Evolutionary conservation across 2,329 filamentous ascomycete species (phyloP), one percentile per base, ranked within the genome.

Genomic region (Cercospora beticola): DNA sequence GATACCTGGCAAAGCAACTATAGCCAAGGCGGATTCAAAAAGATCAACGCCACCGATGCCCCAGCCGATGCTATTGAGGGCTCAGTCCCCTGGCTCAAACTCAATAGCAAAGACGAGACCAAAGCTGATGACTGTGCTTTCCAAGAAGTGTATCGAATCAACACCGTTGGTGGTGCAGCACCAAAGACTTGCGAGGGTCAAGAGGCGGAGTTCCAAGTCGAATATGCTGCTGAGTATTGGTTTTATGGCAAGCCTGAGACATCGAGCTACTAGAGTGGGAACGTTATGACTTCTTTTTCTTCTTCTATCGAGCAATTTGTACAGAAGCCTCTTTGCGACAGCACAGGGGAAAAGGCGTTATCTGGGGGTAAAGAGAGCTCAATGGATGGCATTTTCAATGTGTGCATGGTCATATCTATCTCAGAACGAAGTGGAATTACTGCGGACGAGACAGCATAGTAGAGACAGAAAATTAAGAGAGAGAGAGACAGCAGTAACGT

Each of bases 221-320:
- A 94, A 76, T 97, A 98, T 81, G 85, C 92, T 33, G 89, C 94
- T 52, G 87, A 94, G 86, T 97, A 92, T 74, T 89, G 86, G 90
- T 90, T 85, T 70, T 87, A 78, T 67, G 57, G 64, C 46, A 69
- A 65, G 40, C 36, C 56, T 4, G 23, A 23, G 10, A 12, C 30
- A 16, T 8, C 63, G 16, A 43, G 49, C 31, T 65, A 58, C 23
- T 58, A 65, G 7, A 28, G 23, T 28, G 14, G 4, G 23, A 12
- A 28, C 16, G 5, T 9, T 57, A 5, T 28, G 21, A 58, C 59
- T 14, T 36, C 23, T 49, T 18, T 16, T 26, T 26, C 14, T 28
- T 36, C 54, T 68, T 14, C 57, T 36, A 46, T 68, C 59, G 56
- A 33, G 9, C 36, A 7, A 43, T n/a, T 43, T 43, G 36, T 43